Percentiles rank a stretch among this genome's conserved stretches.
phyloP scores from a whole-genome alignment of 805 yeast genomes.

The Pichia pseudocactophila region DNA sequence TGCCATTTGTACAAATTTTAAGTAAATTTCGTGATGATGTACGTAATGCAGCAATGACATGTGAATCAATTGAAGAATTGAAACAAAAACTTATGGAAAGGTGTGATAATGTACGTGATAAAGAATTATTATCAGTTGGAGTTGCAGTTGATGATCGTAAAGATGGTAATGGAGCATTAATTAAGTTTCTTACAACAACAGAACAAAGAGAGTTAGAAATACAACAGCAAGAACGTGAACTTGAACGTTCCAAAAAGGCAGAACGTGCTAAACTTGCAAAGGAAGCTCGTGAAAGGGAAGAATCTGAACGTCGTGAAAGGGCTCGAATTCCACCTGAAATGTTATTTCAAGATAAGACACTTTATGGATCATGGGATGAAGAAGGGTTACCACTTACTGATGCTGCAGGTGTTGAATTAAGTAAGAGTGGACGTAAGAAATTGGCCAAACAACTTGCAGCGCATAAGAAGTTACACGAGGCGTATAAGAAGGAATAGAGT shows the following conservation, averaged over 20 bases:
- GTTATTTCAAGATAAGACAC: too few relatives aligned
- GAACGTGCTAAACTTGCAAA: conserved; percentile 26
- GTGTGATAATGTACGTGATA: conserved; percentile 65
- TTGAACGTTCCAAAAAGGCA: conserved; percentile 33
- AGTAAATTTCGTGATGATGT: conserved; percentile 77
- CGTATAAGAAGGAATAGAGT: too few relatives aligned
- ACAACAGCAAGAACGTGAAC: conserved; percentile 53
- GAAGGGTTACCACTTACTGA: too few relatives aligned
- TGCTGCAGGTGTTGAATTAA: too few relatives aligned
- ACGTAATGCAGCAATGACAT: conserved; percentile 61
- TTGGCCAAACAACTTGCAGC: too few relatives aligned
- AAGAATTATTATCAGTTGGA: conserved; percentile 64
- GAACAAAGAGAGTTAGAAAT: conserved; percentile 59
- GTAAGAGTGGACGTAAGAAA: too few relatives aligned
- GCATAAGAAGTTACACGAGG: too few relatives aligned
- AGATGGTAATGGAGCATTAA: conserved; percentile 66
- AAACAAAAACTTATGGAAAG: conserved; percentile 34
- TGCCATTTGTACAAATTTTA: conserved; percentile 75
- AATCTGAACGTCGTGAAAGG: too few relatives aligned
- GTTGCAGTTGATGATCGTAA: conserved; percentile 85
- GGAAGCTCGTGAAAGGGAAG: too few relatives aligned
- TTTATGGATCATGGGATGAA: too few relatives aligned
- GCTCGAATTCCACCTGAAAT: too few relatives aligned
- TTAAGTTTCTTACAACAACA: conserved; percentile 64
- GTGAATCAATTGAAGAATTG: conserved; percentile 43